phyloP scores from a whole-genome alignment of 768 basidiomycete species.

The Phaeotremella skinneri region DNA sequence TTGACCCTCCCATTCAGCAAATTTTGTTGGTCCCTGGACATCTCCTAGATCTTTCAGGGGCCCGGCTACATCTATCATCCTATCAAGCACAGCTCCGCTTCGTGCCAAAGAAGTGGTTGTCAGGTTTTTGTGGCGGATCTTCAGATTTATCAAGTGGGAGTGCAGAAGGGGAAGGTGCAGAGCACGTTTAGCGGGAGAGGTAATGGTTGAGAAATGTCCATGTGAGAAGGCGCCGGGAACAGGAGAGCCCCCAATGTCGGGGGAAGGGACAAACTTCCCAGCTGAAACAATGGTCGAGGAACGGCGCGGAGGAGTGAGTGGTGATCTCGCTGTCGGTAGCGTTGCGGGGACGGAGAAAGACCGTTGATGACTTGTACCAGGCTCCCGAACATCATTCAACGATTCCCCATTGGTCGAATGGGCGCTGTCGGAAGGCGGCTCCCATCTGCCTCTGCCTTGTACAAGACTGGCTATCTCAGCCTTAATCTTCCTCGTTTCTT shows the following conservation, averaged over 20 bases:
- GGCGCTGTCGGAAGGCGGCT: not conserved
- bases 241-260: not conserved
- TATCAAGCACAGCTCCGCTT: conserved; percentile 28
- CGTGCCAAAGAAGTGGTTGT: conserved; percentile 14
- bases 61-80: conserved; percentile 40
- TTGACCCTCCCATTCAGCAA: not conserved
- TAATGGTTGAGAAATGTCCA: not conserved
- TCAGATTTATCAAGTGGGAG: conserved; percentile 28
- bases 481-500: conserved; percentile 22
- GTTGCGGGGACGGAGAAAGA: no score
- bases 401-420: no score
- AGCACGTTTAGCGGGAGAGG: conserved; percentile 5
- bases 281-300: no score
- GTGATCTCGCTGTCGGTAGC: no score
- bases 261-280: no score
- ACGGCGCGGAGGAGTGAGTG: no score
- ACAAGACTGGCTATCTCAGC: conserved; percentile 18
- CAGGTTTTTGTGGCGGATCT: conserved; percentile 26
- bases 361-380: no score
- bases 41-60: conserved; percentile 34
- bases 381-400: no score
- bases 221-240: conserved; percentile 1
- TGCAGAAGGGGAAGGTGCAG: conserved; percentile 22
- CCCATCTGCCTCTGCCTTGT: conserved; percentile 20
- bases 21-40: conserved; percentile 18